Evolutionary conservation across 2,329 filamentous ascomycete species (phyloP), one percentile per base, ranked within the genome.

Genomic region (Sphaceloma murrayae): DNA sequence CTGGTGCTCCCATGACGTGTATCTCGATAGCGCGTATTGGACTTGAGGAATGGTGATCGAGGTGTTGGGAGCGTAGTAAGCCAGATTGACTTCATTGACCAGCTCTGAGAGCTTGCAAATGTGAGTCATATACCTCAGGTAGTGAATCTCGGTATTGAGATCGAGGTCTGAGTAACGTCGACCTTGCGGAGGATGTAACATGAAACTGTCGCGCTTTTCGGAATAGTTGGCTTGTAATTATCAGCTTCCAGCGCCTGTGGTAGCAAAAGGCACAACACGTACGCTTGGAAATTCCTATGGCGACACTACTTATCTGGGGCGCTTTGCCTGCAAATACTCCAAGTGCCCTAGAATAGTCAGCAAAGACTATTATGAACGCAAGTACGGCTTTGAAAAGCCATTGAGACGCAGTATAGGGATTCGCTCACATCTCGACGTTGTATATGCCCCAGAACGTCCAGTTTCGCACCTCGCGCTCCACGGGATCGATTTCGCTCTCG

Each of bases 371-470:
- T 27, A 11, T 11, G 24, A 7, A 27, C 11, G 24, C 11, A 27
- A 27, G 11, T 27, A 27, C 6, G 11, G 24, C 6, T 6, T 6
- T 6, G 24, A 6, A 27, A 11, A 27, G 11, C 24, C 6, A 11
- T 7, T 11, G 31, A 34, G 11, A 39, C 18, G n/a, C 34, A n/a
- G n/a, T n/a, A 39, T 22, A 13, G 27, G 9, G 18, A 1, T 14
- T 9, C 11, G 63, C 63, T 53, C 57, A 67, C 64, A 65, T 66
- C 45, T 72, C 68, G 1, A 70, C 56, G 8, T 64, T 66, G 52
- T 70, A 73, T 34, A 66, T 64, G 11, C 67, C 70, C 72, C 71
- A 74, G 44, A 74, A 74, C 0, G 70, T 72, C 9, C 69, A 64
- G 40, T 66, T 69, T 9, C 69, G 65, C 19, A 69, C 67, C 51